Percentiles rank a stretch among this genome's conserved stretches.
Evolutionary conservation across 176 grass and related monocot genomes (phyloP).

Genomic region (Carex parvula): DNA sequence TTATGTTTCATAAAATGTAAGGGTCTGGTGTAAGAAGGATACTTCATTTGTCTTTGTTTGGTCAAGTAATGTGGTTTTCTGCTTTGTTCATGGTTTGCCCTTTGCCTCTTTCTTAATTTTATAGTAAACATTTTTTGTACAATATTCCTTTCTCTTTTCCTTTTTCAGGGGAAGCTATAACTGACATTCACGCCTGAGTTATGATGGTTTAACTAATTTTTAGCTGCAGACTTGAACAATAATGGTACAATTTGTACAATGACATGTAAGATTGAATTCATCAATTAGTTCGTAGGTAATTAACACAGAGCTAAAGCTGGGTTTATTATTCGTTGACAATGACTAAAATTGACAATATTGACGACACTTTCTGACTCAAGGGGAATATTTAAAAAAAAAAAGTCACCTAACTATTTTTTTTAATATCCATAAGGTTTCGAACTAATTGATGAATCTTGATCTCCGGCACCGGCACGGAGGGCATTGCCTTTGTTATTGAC

Average conservation of each 20-base stretch:
- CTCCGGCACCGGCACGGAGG: accelerated
- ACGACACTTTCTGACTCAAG: too few species aligned
- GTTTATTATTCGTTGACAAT: background rate
- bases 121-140: background rate
- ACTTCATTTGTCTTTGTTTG: background rate
- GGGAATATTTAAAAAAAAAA: too few species aligned
- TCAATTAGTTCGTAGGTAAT: background rate
- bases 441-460: too few species aligned
- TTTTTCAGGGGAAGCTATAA: background rate
- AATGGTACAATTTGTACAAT: constrained; percentile 1
- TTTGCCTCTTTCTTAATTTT: background rate
- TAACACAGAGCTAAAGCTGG: background rate
- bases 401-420: too few species aligned
- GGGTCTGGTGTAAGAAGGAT: background rate
- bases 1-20: background rate
- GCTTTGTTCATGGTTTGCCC: background rate
- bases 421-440: too few species aligned
- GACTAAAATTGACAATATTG: too few species aligned
- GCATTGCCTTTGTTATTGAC: too few species aligned
- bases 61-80: background rate
- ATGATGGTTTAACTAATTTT: constrained; percentile 10
- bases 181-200: background rate
- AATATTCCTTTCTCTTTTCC: background rate
- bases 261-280: background rate
- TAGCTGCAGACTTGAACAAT: background rate